A percentile compares a stretch with the other conserved stretches of the same genome.
phyloP scores from a whole-genome alignment of 1,139 yeast genomes.

The Hansenula sp. region DNA sequence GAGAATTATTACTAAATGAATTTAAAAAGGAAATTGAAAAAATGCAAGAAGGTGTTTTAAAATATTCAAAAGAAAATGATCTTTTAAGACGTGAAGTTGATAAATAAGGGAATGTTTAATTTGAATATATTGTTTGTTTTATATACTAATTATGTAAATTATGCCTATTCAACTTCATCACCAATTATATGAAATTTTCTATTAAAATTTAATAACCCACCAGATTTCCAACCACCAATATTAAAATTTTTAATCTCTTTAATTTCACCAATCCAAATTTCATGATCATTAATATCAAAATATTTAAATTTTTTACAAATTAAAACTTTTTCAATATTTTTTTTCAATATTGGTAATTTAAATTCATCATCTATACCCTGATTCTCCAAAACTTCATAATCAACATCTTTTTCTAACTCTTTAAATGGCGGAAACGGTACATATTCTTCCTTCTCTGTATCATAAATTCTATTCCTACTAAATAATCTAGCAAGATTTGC shows the following conservation, averaged over 20 bases:
- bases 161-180: neutral
- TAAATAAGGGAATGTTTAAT: too few species aligned
- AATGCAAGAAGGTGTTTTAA: constrained; percentile 13
- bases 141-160: neutral
- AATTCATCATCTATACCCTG: constrained; percentile 20
- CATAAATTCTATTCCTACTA: constrained; percentile 47
- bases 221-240: constrained; percentile 25
- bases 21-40: constrained; percentile 23
- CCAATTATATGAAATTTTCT: constrained; percentile 56
- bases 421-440: constrained; percentile 19
- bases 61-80: constrained; percentile 8
- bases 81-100: neutral
- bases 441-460: constrained; percentile 12
- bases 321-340: constrained; percentile 52
- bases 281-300: constrained; percentile 71
- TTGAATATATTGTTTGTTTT: neutral
- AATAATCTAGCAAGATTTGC: constrained; percentile 54
- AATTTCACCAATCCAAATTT: constrained; percentile 74
- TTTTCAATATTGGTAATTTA: constrained; percentile 53
- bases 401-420: constrained; percentile 25
- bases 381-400: constrained; percentile 21
- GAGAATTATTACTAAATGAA: constrained; percentile 21
- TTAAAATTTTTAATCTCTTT: constrained; percentile 36
- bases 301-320: constrained; percentile 56
- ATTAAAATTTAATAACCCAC: constrained; percentile 52